Evolutionary conservation across 192 early-diverging fungal species (phyloP).

Genomic region (Lobosporangium transversale): DNA sequence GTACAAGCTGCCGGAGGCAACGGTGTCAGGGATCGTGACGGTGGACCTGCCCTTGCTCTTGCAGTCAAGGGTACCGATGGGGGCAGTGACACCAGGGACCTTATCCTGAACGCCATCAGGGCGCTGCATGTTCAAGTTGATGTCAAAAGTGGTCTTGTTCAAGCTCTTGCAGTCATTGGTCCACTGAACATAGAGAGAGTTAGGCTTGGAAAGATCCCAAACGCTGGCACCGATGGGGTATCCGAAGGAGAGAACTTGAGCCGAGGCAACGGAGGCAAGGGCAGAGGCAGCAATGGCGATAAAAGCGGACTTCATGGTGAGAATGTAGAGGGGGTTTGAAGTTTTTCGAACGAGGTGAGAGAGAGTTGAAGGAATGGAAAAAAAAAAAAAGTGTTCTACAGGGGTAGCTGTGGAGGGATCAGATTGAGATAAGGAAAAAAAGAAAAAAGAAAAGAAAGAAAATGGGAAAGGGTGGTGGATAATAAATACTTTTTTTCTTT

Average conservation of each 20-base stretch:
- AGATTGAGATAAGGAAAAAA: slow-evolving; percentile 24
- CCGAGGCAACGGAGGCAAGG: slow-evolving; percentile 18
- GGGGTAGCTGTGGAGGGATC: slow-evolving; percentile 19
- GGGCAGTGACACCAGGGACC: background rate
- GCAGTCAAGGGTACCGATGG: slow-evolving; percentile 35
- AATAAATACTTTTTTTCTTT: too few species aligned
- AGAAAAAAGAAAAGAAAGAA: slow-evolving; percentile 15
- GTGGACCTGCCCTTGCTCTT: background rate
- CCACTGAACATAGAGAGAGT: slow-evolving; percentile 11
- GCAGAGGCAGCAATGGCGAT: slow-evolving; percentile 16
- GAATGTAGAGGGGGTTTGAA: background rate
- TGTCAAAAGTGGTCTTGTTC: background rate
- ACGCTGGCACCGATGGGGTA: slow-evolving; percentile 11
- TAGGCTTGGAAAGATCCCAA: slow-evolving; percentile 10
- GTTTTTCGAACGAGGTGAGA: too few species aligned
- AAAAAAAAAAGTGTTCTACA: background rate
- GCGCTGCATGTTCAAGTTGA: background rate
- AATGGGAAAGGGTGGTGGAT: slow-evolving; percentile 3
- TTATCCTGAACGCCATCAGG: background rate
- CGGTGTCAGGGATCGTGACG: slow-evolving; percentile 14
- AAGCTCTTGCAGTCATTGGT: slow-evolving; percentile 9
- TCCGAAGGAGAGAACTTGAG: slow-evolving; percentile 4
- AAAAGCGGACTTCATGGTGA: slow-evolving; percentile 24
- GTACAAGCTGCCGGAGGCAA: slow-evolving; percentile 23
- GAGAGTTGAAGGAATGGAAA: background rate